These are phyloP conservation scores for Cercospora sojina DNA, from an alignment of 2,329 filamentous ascomycete genomes.

Conservation along the genomic window DNA sequence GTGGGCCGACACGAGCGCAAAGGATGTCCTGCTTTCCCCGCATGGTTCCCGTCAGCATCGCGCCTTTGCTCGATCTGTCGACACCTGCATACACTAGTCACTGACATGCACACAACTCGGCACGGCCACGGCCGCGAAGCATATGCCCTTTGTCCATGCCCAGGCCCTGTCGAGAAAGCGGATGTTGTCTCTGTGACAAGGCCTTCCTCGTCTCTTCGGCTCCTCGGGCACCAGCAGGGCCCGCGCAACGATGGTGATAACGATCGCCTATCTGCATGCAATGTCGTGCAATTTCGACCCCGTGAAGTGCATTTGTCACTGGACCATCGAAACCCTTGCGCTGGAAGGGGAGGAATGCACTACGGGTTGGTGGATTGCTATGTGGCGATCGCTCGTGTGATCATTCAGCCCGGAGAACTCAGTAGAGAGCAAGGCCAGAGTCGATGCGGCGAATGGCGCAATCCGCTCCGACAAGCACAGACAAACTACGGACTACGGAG, in stretches of 20 bases:
- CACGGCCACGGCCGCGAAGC: conserved; percentile 1
- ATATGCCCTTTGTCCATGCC: neutral
- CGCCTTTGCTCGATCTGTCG: neutral
- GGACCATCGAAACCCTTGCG: neutral
- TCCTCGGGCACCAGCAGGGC: neutral
- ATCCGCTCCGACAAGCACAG: neutral
- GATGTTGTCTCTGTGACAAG: neutral
- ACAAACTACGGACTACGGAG: neutral
- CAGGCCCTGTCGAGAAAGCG: neutral
- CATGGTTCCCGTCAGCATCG: neutral
- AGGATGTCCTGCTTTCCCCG: conserved; percentile 10
- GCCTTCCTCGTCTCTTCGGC: neutral
- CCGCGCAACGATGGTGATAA: conserved; percentile 1
- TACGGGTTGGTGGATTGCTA: neutral
- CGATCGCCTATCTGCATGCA: conserved; percentile 2
- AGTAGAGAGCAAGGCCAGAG: neutral
- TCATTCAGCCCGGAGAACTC: neutral
- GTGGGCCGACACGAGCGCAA: neutral
- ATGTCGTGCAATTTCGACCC: neutral
- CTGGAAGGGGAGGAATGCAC: neutral
- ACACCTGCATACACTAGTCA: neutral
- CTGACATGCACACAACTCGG: conserved; percentile 1
- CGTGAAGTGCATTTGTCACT: neutral
- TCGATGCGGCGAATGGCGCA: conserved; percentile 3
- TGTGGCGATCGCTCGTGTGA: neutral